phyloP scores from a whole-genome alignment of 1,139 yeast species.

The Taiozyma sp. region DNA sequence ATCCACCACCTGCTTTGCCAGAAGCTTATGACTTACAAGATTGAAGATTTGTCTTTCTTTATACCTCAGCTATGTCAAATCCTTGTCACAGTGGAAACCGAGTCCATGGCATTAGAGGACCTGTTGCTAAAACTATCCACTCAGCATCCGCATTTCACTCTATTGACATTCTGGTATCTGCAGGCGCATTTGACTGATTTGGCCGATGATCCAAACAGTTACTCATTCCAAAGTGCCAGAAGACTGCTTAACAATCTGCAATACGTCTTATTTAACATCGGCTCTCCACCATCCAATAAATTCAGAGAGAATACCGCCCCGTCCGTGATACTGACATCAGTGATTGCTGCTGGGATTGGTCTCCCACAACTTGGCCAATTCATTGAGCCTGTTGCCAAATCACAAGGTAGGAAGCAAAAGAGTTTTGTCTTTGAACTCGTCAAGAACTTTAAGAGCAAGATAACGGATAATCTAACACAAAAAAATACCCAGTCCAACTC shows the following conservation, averaged over 20 bases:
- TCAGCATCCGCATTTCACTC: constrained; percentile 78
- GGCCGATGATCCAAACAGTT: constrained; percentile 65
- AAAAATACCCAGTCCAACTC: constrained; percentile 47
- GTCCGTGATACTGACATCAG: constrained; percentile 58
- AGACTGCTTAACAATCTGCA: constrained; percentile 75
- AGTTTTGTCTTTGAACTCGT: constrained; percentile 74
- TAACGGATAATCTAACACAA: constrained; percentile 59
- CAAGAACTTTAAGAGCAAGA: constrained; percentile 52
- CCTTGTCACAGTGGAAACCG: constrained; percentile 75
- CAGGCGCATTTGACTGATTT: constrained; percentile 70
- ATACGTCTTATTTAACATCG: constrained; percentile 63
- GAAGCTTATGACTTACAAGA: constrained; percentile 51
- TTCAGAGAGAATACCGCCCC: constrained; percentile 83
- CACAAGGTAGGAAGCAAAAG: constrained; percentile 80
- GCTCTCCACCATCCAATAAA: constrained; percentile 34
- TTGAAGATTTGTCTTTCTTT: constrained; percentile 76
- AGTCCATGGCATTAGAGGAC: constrained; percentile 89
- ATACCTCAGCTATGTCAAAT: constrained; percentile 89
- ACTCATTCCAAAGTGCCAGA: constrained; percentile 81
- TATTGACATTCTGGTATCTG: constrained; percentile 82
- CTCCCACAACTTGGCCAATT: constrained; percentile 53
- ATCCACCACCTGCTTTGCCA: constrained; percentile 69
- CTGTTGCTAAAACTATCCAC: constrained; percentile 62
- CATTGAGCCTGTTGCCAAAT: constrained; percentile 61
- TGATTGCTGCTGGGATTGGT: constrained; percentile 58